Base-by-base conservation (phyloP, 164 flowering plant genomes). In the Aristolochia contorta region DNA sequence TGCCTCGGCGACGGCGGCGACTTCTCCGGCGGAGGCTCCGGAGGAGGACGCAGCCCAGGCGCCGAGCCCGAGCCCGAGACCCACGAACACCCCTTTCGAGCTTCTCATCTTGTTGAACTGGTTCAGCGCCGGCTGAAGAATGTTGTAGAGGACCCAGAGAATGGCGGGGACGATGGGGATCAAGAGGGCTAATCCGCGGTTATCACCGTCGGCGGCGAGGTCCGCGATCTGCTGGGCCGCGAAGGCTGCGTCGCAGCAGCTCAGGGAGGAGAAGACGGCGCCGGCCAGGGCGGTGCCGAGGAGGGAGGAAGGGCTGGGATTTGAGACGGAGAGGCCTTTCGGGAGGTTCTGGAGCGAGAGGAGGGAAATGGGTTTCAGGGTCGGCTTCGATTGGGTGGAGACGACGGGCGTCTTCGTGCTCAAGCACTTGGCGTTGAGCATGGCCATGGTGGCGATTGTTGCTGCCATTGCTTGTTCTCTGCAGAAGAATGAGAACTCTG, bases 121-220 rank as follows among this genome's bases (percentile, higher is more conserved):
- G 79, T 91, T 91, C 0, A 91, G 79, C 0, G 95, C 95, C 1
- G 95, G 97, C 53, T 82, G 97, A 8, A 90, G 78, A 58, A 87
- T 87, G 84, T 87, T 87, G 82, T 71, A 87, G 14, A 87, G 77
- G 20, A 87, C 91, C 95, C 97, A 90, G 13, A 72, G 86, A 23
- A 92, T 65, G 48, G 98, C 98, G n/a, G 96, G 96, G 47, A 85
- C 67, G 4, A 91, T 47, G 23, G 92, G 96, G 19, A 91, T 76
- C 63, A 91, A 59, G 12, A 86, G 83, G 1, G 94, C 90, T 1
- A 82, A 62, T 0, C 96, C 98, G 13, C 96, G 86, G 87, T 82
- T 88, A 71, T 86, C 97, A 12, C 75, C 83, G 46, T 79, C 91
- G 41, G 60, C 57, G 2, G 82, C 82, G 12, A 77, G 65, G 13